Conservation (phyloP, 257 asterid genomes). For the Fraxinus quadrangulata region DNA sequence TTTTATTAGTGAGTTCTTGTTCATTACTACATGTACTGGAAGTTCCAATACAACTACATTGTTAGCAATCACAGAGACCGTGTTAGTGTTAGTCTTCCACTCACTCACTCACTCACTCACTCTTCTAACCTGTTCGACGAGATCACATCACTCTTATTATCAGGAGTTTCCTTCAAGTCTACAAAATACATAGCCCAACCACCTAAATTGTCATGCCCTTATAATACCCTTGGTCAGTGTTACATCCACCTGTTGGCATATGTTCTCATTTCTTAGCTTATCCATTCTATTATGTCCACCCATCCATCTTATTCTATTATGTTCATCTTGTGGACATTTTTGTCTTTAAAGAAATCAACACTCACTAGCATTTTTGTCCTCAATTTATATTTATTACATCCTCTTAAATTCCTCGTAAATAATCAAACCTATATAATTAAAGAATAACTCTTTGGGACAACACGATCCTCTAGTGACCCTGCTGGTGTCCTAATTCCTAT, state of each 20-base stretch:
- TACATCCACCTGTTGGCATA: neutral
- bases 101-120: neutral
- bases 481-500: neutral
- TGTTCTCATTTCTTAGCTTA: neutral
- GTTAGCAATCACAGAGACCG: neutral
- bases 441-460: neutral
- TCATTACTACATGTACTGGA: neutral
- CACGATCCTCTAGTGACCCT: neutral
- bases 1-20: neutral
- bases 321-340: neutral
- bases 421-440: neutral
- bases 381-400: neutral
- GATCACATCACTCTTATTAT: neutral
- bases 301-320: neutral
- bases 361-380: neutral
- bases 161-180: neutral
- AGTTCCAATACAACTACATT: constrained; percentile 1
- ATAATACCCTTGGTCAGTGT: neutral
- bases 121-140: neutral
- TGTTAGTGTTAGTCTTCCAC: neutral
- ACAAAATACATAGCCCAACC: neutral
- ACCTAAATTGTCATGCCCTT: neutral
- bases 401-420: neutral
- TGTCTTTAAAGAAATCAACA: neutral
- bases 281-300: neutral